Base-by-base conservation (phyloP, 2,329 filamentous ascomycete genomes). In the Stagonosporopsis chrysanthemi region DNA sequence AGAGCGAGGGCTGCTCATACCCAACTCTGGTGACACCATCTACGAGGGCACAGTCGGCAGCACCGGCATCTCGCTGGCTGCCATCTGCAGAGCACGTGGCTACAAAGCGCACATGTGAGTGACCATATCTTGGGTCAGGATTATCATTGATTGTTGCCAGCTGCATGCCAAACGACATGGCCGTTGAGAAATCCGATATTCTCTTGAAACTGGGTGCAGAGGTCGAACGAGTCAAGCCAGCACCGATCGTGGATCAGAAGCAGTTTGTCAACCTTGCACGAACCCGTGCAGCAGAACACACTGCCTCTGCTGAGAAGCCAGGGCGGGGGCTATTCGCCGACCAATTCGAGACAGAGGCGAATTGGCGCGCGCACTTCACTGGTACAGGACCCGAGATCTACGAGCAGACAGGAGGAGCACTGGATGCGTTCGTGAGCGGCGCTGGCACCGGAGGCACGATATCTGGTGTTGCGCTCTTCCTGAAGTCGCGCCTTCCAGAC, bases 31-130 rank as follows among this genome's bases (percentile, higher is more conserved):
- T 60, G 95, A 99, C 75, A 96, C 91, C 40, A 92, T 99, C 70
- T 99, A 98, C 77, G 95, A 99, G 80, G 95, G 95, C 64, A 99
- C 95, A 1, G 93, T 97, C 15, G 95, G 95, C 58, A 96, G 91
- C 73, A 99, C 95, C 0, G 95, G 95, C 22, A 98, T 99, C 68
- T 97, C 93, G 15, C 83, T 99, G 9, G 95, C 95, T 2, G 91
- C 91, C 0, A 86, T 99, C 47, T 93, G 92, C 46, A 86, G 93
- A 66, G 93, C 95, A 22, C 86, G 88, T 75, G 95, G 95, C 31
- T 98, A 98, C 80, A 86, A 89, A 64, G 92, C 92, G 29, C 91
- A 98, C 77, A 98, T 99, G 84, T 87, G 78, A 64, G 81, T 72
- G 38, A 26, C 45, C 24, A 19, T 15, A 17, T 48, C 36, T 36